A percentile compares a stretch with the other conserved stretches of the same genome.
Evolutionary conservation across 2,329 filamentous ascomycete genomes (phyloP).

Genomic region (Pseudocercospora macadamiae): DNA sequence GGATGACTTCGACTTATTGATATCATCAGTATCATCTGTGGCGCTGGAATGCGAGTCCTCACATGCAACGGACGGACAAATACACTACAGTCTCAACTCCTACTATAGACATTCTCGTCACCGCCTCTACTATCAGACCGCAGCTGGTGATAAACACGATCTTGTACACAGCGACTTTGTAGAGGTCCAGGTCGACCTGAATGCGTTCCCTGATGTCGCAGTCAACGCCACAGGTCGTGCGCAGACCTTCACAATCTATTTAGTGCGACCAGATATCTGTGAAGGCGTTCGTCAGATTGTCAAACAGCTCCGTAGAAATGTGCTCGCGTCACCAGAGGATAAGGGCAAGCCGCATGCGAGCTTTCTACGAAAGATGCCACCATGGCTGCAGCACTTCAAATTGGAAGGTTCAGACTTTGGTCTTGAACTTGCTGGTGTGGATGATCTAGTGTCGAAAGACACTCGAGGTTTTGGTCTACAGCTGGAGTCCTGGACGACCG

Average conservation of each 20-base stretch:
- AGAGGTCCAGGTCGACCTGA: slow-evolving; percentile 83
- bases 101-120: slow-evolving; percentile 83
- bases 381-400: slow-evolving; percentile 82
- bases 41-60: slow-evolving; percentile 93
- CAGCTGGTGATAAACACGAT: slow-evolving; percentile 79
- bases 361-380: slow-evolving; percentile 75
- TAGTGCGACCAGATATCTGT: slow-evolving; percentile 89
- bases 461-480: slow-evolving; percentile 83
- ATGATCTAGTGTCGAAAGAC: slow-evolving; percentile 78
- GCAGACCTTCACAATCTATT: slow-evolving; percentile 84
- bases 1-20: slow-evolving; percentile 91
- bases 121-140: slow-evolving; percentile 91
- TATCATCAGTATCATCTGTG: slow-evolving; percentile 91
- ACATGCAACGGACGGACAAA: slow-evolving; percentile 80
- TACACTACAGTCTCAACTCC: slow-evolving; percentile 84
- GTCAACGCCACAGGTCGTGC: slow-evolving; percentile 79
- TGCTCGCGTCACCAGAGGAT: slow-evolving; percentile 57
- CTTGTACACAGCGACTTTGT: slow-evolving; percentile 84
- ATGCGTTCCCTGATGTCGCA: slow-evolving; percentile 80
- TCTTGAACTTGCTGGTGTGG: slow-evolving; percentile 85
- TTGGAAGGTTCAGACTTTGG: slow-evolving; percentile 88
- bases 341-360: slow-evolving; percentile 54
- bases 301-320: slow-evolving; percentile 73
- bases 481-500: slow-evolving; percentile 81
- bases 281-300: slow-evolving; percentile 92